phyloP scores from a whole-genome alignment of 73 alveolate species.

The Paramecium sonneborni region DNA sequence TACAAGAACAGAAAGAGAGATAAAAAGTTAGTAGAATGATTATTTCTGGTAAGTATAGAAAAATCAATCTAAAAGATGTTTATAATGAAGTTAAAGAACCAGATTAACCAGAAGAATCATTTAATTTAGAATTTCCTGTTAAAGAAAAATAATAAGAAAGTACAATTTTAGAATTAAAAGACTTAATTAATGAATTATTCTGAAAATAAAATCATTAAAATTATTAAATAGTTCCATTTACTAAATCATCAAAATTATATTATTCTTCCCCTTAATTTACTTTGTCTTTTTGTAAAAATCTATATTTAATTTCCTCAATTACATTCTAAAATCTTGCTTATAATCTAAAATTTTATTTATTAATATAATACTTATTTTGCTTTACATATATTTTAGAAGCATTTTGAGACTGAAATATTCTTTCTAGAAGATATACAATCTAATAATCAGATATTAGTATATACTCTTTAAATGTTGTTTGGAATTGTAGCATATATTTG shows the following conservation, averaged over 20 bases:
- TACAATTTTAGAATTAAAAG: slow-evolving; percentile 31
- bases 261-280: background rate
- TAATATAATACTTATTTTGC: background rate
- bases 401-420: slow-evolving; percentile 11
- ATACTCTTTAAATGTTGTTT: background rate
- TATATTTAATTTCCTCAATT: background rate
- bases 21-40: slow-evolving; percentile 33
- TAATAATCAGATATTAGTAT: background rate
- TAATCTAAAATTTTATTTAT: background rate
- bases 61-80: slow-evolving; percentile 1
- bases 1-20: background rate
- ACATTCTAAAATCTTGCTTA: slow-evolving; percentile 9
- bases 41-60: slow-evolving; percentile 27
- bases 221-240: slow-evolving; percentile 22
- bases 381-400: slow-evolving; percentile 6
- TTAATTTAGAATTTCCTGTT: background rate
- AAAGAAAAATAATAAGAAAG: slow-evolving; percentile 48
- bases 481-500: background rate
- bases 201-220: slow-evolving; percentile 19
- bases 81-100: slow-evolving; percentile 12
- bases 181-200: slow-evolving; percentile 37
- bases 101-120: background rate
- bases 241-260: slow-evolving; percentile 28
- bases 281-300: background rate
- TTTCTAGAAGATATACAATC: slow-evolving; percentile 35